phyloP scores from a whole-genome alignment of 1,139 yeast species.

The Pichia sp. region DNA sequence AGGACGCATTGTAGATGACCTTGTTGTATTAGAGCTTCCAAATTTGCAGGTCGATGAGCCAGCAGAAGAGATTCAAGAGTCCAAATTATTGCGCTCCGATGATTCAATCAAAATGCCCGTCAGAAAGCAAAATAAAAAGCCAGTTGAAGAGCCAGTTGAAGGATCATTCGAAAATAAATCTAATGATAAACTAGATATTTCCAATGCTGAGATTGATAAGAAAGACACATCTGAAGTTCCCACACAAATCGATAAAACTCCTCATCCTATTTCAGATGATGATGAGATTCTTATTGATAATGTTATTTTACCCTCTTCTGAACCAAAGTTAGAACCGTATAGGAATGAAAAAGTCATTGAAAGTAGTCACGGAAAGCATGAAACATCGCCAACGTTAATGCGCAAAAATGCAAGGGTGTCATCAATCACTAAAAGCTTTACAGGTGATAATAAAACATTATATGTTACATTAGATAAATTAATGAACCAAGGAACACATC shows the following conservation, averaged over 20 bases:
- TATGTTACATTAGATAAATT: constrained; percentile 2
- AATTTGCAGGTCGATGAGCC: too few relatives aligned
- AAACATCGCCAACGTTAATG: constrained; percentile 10
- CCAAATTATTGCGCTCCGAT: too few relatives aligned
- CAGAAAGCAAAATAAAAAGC: too few relatives aligned
- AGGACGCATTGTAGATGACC: too few relatives aligned
- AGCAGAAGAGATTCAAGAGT: background rate
- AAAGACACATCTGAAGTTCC: background rate
- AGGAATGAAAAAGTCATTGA: background rate
- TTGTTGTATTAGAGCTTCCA: too few relatives aligned
- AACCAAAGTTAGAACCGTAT: background rate
- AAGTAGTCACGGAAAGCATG: background rate
- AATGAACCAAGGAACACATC: background rate
- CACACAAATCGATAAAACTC: background rate
- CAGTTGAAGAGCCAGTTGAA: background rate
- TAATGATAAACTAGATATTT: background rate
- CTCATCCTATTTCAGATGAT: background rate
- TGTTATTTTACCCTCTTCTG: background rate
- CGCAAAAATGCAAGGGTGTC: constrained; percentile 10
- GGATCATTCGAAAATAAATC: background rate
- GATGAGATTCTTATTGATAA: constrained; percentile 2
- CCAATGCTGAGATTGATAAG: background rate
- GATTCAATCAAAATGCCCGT: too few relatives aligned
- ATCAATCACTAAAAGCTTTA: background rate
- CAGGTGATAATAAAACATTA: background rate